Conservation (phyloP, 2,329 filamentous ascomycete genomes). For the Fusarium circinatum region DNA sequence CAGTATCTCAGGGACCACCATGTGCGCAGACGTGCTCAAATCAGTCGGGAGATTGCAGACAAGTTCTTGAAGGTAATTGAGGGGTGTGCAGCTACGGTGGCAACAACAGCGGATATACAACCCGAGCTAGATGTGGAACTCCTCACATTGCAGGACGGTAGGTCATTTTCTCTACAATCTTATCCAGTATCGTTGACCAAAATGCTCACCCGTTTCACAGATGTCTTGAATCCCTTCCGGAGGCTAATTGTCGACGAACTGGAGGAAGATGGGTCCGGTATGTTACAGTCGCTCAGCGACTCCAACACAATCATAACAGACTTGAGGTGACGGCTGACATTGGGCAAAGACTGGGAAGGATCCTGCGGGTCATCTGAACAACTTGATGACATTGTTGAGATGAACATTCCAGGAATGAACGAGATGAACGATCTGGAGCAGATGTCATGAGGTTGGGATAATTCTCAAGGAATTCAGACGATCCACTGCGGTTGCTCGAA, state of each 20-base stretch:
- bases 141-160: constrained; percentile 42
- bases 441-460: constrained; percentile 21
- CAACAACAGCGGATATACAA: constrained; percentile 44
- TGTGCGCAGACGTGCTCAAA: constrained; percentile 53
- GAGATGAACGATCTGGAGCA: constrained; percentile 53
- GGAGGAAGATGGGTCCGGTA: constrained; percentile 70
- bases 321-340: constrained; percentile 40
- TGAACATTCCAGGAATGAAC: constrained; percentile 54
- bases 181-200: constrained; percentile 1
- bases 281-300: constrained; percentile 50
- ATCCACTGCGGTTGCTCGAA: background rate
- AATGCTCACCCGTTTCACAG: constrained; percentile 38
- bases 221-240: constrained; percentile 60
- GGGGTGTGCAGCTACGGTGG: constrained; percentile 53
- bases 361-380: constrained; percentile 65
- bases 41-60: constrained; percentile 55
- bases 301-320: constrained; percentile 42
- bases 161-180: constrained; percentile 8
- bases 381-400: constrained; percentile 61
- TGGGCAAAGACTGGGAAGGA: constrained; percentile 63
- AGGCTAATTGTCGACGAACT: constrained; percentile 66
- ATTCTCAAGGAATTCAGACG: background rate
- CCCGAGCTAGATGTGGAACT: constrained; percentile 48
- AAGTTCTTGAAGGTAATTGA: constrained; percentile 56
- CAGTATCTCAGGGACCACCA: constrained; percentile 59